Conservation (phyloP, 805 yeast genomes). For the Wickerhamiella qilinensis region DNA sequence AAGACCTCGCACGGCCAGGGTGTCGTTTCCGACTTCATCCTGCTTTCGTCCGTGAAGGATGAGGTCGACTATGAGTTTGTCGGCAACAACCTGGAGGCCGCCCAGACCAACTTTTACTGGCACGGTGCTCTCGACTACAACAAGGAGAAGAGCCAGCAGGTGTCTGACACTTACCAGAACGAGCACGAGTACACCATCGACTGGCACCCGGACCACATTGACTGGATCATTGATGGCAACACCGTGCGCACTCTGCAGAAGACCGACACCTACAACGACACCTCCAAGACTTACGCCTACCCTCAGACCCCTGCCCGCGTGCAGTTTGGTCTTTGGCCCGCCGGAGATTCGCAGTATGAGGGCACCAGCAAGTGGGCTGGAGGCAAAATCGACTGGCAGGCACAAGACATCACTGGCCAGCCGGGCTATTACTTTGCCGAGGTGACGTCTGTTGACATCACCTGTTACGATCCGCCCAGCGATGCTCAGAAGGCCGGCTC, state of each 20-base stretch:
- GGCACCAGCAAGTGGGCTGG: slow-evolving; percentile 80
- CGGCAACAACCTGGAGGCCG: slow-evolving; percentile 51
- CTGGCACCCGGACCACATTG: slow-evolving; percentile 58
- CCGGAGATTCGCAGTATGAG: slow-evolving; percentile 33
- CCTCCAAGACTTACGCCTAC: slow-evolving; percentile 51
- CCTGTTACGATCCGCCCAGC: slow-evolving; percentile 60
- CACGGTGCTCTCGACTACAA: slow-evolving; percentile 58
- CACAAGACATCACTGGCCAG: slow-evolving; percentile 43
- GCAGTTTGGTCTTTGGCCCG: slow-evolving; percentile 46
- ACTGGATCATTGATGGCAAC: slow-evolving; percentile 62
- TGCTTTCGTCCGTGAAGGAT: slow-evolving; percentile 73
- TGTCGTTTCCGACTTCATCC: slow-evolving; percentile 68
- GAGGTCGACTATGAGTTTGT: slow-evolving; percentile 82
- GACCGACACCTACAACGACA: slow-evolving; percentile 36
- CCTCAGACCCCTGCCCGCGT: slow-evolving; percentile 88
- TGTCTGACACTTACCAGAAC: slow-evolving; percentile 41
- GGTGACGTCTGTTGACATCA: slow-evolving; percentile 41
- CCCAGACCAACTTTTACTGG: slow-evolving; percentile 68
- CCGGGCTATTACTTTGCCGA: slow-evolving; percentile 72
- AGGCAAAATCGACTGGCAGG: slow-evolving; percentile 72
- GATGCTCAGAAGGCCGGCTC: slow-evolving; percentile 32
- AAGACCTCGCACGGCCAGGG: slow-evolving; percentile 66
- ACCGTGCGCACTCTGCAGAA: slow-evolving; percentile 48
- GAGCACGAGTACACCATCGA: slow-evolving; percentile 66
- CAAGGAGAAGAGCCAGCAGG: slow-evolving; percentile 31